These are phyloP conservation scores for Trichomonas gallinae DNA, from an alignment of 208 protist species.

Conservation along the genomic window DNA sequence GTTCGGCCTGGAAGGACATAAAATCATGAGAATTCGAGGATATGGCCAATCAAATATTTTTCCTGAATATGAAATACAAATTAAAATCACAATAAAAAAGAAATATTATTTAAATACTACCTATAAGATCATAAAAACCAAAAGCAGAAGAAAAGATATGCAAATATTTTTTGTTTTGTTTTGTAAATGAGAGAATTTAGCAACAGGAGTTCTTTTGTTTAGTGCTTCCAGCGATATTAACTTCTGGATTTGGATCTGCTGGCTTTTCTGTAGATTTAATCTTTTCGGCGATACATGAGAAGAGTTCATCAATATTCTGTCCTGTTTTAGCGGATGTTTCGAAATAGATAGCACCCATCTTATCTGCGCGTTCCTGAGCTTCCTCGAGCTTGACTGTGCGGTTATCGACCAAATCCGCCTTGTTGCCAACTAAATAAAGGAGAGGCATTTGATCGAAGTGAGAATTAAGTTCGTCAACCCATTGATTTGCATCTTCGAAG, in stretches of 20 bases:
- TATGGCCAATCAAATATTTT: too few species aligned
- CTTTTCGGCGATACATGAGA: neutral
- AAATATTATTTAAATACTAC: too few species aligned
- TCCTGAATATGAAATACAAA: too few species aligned
- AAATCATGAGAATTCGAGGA: too few species aligned
- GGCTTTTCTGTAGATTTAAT: neutral
- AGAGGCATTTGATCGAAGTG: neutral
- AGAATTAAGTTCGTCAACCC: neutral
- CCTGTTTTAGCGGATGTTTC: constrained; percentile 16
- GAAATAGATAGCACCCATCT: neutral
- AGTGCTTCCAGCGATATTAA: neutral
- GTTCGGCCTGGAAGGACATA: too few species aligned
- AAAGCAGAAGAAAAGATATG: too few species aligned
- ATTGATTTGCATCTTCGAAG: neutral
- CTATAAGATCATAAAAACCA: too few species aligned
- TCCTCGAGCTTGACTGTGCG: neutral
- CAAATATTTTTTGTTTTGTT: too few species aligned
- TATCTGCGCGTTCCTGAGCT: neutral
- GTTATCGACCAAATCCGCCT: neutral
- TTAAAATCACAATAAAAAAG: too few species aligned
- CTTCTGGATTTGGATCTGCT: neutral
- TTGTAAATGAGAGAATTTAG: too few species aligned
- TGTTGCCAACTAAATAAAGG: neutral
- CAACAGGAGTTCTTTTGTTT: neutral
- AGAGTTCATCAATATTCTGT: neutral